Evolutionary conservation across 2,329 filamentous ascomycete species (phyloP).

Genomic region (Alternaria panax): DNA sequence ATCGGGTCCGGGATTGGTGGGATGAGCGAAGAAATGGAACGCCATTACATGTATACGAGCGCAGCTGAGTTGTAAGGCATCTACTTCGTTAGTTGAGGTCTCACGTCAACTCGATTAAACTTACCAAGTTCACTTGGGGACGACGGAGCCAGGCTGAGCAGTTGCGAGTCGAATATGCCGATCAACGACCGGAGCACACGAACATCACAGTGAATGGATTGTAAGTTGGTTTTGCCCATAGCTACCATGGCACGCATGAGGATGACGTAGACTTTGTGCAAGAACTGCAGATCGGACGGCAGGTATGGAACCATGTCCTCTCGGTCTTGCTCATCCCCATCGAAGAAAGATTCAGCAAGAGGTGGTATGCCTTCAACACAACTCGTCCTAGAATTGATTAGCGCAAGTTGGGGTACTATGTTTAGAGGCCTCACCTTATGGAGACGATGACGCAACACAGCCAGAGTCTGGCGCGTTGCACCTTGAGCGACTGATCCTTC

Average conservation of each 20-base stretch:
- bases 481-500: constrained; percentile 45
- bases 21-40: constrained; percentile 48
- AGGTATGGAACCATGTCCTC: constrained; percentile 45
- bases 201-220: constrained; percentile 39
- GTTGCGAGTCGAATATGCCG: constrained; percentile 47
- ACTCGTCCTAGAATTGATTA: constrained; percentile 37
- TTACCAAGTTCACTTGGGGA: constrained; percentile 45
- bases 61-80: constrained; percentile 45
- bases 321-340: constrained; percentile 42
- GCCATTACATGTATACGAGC: constrained; percentile 46
- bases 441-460: constrained; percentile 48
- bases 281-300: constrained; percentile 41
- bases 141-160: constrained; percentile 37
- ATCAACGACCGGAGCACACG: constrained; percentile 45
- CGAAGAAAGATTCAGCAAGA: constrained; percentile 45
- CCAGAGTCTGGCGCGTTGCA: constrained; percentile 49
- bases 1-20: constrained; percentile 36
- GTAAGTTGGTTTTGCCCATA: constrained; percentile 45
- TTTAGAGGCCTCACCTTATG: constrained; percentile 36
- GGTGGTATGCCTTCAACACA: constrained; percentile 47
- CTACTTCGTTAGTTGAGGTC: constrained; percentile 28
- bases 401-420: neutral
- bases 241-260: constrained; percentile 44
- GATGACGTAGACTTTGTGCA: constrained; percentile 45
- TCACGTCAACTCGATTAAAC: neutral